Base-by-base conservation (phyloP, 139 green algal genomes). In the Chlamydomonas incerta region DNA sequence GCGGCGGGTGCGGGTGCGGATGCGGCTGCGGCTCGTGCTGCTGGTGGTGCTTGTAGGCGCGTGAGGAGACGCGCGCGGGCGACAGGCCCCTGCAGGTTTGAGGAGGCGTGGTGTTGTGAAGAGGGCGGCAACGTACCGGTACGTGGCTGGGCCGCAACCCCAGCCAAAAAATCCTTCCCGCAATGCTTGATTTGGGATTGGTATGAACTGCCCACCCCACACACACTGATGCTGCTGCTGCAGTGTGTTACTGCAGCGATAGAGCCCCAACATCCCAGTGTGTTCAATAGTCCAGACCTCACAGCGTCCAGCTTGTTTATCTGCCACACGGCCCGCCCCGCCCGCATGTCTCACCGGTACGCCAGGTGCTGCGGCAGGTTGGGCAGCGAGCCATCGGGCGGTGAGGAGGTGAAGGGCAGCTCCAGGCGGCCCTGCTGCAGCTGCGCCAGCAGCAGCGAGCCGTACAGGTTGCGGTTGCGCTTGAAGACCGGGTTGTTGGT, bases 381-480 rank as follows among this genome's bases (percentile, higher is more conserved):
- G 21, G 90, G 91, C 58, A 96, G 85, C 0, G 87, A 85, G 0
- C 87, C 91, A 28, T 90, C 75, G 10, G 88, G 87, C 3, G 93
- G 93, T 46, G 82, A n/a, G 0, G 31, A 18, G 18, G 88, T 69
- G 76, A 96, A 96, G 0, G 93, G 93, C 34, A 87, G 41, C 18
- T 86, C 85, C 68, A 96, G 87, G 66, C 67, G 80, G n/a, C 93
- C 93, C 31, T 83, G 73, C 34, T 65, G 55, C 23, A 91, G 87
- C 87, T 96, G 94, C n/a, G 90, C 86, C 65, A 97, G 74, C 68
- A 97, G 86, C 37, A 97, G 88, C 14, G 80, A 66, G 9, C 90
- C 90, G 60, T 95, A 93, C 21, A 72, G 28, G 74, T 96, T 96
- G 62, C 94, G 88, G 80, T 96, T 97, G 23, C 88, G 88, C 80